A percentile compares a stretch with the other conserved stretches of the same genome.
Evolutionary conservation across 305 asterid genomes (phyloP).

Genomic region (Fraxinus greggii): DNA sequence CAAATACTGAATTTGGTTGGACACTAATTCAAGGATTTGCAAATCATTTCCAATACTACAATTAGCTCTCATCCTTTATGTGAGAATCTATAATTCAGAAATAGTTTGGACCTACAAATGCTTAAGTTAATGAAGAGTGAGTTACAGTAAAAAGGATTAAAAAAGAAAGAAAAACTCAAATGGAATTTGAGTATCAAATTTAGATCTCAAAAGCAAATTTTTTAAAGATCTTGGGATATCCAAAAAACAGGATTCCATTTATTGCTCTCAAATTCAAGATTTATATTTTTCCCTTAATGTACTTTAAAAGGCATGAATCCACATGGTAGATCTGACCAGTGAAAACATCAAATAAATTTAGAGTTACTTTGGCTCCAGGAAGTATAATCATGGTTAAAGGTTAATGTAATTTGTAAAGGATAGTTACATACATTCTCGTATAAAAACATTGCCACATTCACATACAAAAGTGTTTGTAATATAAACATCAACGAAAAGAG

Average conservation of each 20-base stretch:
- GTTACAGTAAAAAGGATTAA: background rate
- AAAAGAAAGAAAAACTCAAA: background rate
- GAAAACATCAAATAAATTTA: slow-evolving; percentile 6
- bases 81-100: slow-evolving; percentile 1
- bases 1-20: background rate
- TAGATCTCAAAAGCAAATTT: background rate
- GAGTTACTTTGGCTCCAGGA: background rate
- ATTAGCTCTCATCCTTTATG: slow-evolving; percentile 6
- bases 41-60: slow-evolving; percentile 14
- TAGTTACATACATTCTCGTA: slow-evolving; percentile 8
- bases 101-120: background rate
- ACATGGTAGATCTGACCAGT: background rate
- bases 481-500: background rate
- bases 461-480: background rate
- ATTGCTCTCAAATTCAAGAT: slow-evolving; percentile 3
- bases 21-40: slow-evolving; percentile 2
- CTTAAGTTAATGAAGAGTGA: background rate
- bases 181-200: background rate
- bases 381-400: slow-evolving; percentile 10
- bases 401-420: background rate
- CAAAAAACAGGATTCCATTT: slow-evolving; percentile 16
- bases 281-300: background rate
- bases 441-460: slow-evolving; percentile 8
- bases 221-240: slow-evolving; percentile 8
- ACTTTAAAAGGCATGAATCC: background rate